A percentile compares a stretch with the other conserved stretches of the same genome.
Conservation (phyloP, 768 basidiomycete species). For the Hirschioporus abietinus region DNA sequence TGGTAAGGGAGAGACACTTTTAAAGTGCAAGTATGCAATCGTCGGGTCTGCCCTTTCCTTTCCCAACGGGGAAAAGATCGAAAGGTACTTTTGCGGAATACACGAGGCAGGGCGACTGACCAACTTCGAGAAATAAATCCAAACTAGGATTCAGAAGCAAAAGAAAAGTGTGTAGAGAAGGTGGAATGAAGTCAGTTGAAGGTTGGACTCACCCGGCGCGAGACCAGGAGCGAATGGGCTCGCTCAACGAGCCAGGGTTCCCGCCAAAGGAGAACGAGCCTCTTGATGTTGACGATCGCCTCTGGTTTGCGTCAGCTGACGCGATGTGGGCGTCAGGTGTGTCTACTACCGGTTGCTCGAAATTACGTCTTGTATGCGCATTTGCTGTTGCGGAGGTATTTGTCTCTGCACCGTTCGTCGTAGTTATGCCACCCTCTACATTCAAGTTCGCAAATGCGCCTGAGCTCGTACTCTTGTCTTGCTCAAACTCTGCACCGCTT, state of each 20-base stretch:
- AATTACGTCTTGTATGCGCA: not conserved
- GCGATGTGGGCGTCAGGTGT: not conserved
- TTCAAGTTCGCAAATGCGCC: not conserved
- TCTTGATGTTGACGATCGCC: not conserved
- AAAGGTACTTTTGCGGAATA: not conserved
- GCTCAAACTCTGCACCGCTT: not conserved
- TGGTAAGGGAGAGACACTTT: not conserved
- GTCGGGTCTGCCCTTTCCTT: not conserved
- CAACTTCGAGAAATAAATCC: not conserved
- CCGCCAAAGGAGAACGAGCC: not conserved
- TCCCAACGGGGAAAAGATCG: not conserved
- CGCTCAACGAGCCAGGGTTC: not conserved
- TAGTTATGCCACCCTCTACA: not conserved
- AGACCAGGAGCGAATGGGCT: not conserved
- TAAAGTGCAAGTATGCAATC: not conserved
- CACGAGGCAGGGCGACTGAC: not conserved
- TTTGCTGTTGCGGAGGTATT: not conserved
- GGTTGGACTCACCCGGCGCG: slow-evolving; percentile 1
- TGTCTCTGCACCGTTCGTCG: not conserved
- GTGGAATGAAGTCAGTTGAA: not conserved
- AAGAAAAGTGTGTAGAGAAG: not conserved
- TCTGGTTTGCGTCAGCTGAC: not conserved
- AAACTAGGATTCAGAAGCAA: not conserved
- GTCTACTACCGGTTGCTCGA: slow-evolving; percentile 1
- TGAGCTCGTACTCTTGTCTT: not conserved